These are phyloP conservation scores for Calonectria hongkongensis DNA, from an alignment of 2,329 filamentous ascomycete genomes.

Conservation along the genomic window DNA sequence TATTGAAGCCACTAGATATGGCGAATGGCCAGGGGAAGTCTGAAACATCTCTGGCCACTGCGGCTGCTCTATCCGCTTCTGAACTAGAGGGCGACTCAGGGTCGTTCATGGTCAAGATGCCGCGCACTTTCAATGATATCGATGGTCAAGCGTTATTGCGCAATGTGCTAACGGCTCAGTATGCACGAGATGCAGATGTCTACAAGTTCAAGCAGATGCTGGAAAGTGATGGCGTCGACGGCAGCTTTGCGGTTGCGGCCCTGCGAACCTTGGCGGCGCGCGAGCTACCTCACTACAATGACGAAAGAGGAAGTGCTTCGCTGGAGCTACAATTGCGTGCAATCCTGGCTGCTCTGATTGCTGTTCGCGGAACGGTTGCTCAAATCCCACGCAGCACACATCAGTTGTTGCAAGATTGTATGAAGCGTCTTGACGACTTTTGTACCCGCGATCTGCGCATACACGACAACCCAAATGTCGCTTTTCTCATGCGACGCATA, in stretches of 20 bases:
- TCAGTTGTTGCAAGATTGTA: not conserved
- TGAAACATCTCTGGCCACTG: not conserved
- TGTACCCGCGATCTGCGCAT: not conserved
- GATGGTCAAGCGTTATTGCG: not conserved
- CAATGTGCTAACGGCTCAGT: not conserved
- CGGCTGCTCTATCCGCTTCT: not conserved
- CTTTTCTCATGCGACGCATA: not conserved
- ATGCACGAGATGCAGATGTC: not conserved
- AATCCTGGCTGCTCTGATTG: not conserved
- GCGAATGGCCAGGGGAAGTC: too few species aligned
- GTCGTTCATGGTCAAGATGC: not conserved
- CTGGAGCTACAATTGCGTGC: not conserved
- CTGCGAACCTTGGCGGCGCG: not conserved
- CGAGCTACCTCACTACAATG: not conserved
- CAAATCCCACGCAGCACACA: slow-evolving; percentile 7
- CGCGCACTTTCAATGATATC: not conserved
- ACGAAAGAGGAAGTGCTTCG: not conserved
- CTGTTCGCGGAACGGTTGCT: not conserved
- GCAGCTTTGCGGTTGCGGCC: not conserved
- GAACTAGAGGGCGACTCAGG: not conserved
- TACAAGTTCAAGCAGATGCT: slow-evolving; percentile 4
- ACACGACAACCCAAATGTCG: not conserved
- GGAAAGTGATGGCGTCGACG: not conserved
- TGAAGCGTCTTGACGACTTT: not conserved
- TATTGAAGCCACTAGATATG: too few species aligned